Conservation (phyloP, 2,329 filamentous ascomycete genomes). For the Cladobotryum mycophilum region DNA sequence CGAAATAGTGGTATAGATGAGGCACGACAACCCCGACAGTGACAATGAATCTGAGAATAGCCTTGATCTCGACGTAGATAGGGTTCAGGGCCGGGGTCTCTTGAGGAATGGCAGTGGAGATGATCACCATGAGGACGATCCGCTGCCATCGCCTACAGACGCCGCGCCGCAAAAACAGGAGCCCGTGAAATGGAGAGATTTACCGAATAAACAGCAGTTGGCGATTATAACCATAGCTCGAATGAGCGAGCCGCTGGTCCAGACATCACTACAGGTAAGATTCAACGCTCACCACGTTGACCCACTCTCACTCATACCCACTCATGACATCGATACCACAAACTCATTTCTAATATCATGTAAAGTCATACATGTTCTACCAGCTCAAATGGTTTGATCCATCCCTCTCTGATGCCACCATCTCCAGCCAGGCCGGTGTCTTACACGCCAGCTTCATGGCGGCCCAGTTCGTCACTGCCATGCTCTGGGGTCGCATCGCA, state of each 20-base stretch:
- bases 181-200: constrained; percentile 51
- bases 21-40: constrained; percentile 12
- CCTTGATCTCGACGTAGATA: constrained; percentile 3
- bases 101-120: not conserved
- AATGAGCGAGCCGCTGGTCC: constrained; percentile 74
- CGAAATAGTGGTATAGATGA: constrained; percentile 16
- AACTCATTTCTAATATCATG: not conserved
- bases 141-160: not conserved
- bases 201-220: constrained; percentile 73
- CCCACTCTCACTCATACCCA: not conserved
- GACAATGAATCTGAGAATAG: constrained; percentile 13
- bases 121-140: not conserved
- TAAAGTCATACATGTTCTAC: constrained; percentile 75
- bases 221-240: constrained; percentile 71
- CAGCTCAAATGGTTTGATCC: constrained; percentile 72
- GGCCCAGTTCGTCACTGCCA: constrained; percentile 74
- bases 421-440: constrained; percentile 71
- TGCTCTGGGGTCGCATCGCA: constrained; percentile 72
- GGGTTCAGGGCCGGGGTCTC: not conserved
- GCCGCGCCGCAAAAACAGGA: constrained; percentile 7
- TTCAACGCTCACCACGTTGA: not conserved
- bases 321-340: not conserved
- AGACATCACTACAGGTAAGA: constrained; percentile 58
- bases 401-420: constrained; percentile 51
- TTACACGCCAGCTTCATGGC: constrained; percentile 74